phyloP scores from a whole-genome alignment of 2,329 filamentous ascomycete species.

The Aspergillus quadricinctus region DNA sequence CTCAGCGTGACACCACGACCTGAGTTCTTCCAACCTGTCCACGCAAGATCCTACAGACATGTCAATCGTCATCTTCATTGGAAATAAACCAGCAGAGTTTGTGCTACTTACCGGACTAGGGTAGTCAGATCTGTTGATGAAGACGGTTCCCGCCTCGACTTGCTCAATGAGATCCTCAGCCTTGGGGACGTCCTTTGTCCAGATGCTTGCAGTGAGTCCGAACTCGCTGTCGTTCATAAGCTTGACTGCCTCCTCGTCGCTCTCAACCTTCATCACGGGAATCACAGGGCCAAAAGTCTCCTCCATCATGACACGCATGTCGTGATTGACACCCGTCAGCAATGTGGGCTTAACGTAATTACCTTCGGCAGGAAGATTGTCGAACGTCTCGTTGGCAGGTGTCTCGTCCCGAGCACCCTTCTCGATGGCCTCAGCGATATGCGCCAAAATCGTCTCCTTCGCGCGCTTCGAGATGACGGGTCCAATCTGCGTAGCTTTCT shows the following conservation, averaged over 20 bases:
- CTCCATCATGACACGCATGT: constrained; percentile 82
- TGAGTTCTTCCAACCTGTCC: constrained; percentile 97
- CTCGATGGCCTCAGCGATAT: constrained; percentile 75
- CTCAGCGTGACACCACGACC: constrained; percentile 88
- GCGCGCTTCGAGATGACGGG: constrained; percentile 82
- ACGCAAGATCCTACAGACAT: constrained; percentile 70
- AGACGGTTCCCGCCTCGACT: constrained; percentile 90
- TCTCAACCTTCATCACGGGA: constrained; percentile 78
- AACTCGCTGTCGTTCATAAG: constrained; percentile 96
- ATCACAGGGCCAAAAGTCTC: constrained; percentile 94
- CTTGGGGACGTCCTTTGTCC: constrained; percentile 79
- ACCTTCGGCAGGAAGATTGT: constrained; percentile 62
- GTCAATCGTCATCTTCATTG: neutral
- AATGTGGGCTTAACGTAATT: constrained; percentile 84
- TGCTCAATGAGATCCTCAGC: constrained; percentile 73
- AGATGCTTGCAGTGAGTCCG: constrained; percentile 92
- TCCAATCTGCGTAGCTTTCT: constrained; percentile 74
- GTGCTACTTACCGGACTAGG: constrained; percentile 71
- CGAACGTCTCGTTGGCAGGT: constrained; percentile 71
- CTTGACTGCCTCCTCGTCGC: constrained; percentile 73
- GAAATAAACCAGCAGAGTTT: neutral
- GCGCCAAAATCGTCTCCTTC: constrained; percentile 69
- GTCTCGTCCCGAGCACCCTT: constrained; percentile 83
- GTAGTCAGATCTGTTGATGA: constrained; percentile 91
- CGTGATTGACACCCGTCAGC: constrained; percentile 70